Conservation (phyloP, 176 grass and related monocot genomes). For the Paspalum vaginatum region DNA sequence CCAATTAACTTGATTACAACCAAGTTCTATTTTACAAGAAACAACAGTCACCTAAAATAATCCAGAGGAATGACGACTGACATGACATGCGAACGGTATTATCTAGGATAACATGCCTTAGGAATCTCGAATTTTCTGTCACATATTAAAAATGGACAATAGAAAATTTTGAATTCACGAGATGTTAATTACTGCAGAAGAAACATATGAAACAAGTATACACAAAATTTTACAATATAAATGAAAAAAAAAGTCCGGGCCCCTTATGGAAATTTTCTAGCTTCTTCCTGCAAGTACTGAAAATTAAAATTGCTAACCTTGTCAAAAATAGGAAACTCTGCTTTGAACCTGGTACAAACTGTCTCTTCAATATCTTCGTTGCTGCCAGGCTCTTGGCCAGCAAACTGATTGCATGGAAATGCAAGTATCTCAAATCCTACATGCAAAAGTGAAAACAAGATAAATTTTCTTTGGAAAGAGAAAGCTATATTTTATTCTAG, state of each 20-base stretch:
- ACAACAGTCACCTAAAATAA: not conserved
- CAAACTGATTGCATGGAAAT: conserved; percentile 85
- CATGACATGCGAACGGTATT: not conserved
- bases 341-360: conserved; percentile 68
- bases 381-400: conserved; percentile 73
- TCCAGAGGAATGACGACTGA: not conserved
- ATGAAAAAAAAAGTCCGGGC: too few relatives aligned
- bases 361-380: conserved; percentile 71
- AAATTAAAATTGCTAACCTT: conserved; percentile 47
- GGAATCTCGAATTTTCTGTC: not conserved
- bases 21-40: not conserved
- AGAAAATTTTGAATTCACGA: not conserved
- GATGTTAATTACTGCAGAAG: not conserved
- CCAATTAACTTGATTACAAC: not conserved
- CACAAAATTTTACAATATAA: too few relatives aligned
- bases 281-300: not conserved
- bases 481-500: not conserved
- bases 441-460: not conserved
- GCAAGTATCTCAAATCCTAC: conserved; percentile 74
- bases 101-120: not conserved
- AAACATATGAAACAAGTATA: not conserved
- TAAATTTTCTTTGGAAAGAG: too few relatives aligned
- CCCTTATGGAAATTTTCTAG: too few relatives aligned
- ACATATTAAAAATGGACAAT: not conserved
- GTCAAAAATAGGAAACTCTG: conserved; percentile 78